Conservation (phyloP, 305 asterid species). For the Fraxinus ornus region DNA sequence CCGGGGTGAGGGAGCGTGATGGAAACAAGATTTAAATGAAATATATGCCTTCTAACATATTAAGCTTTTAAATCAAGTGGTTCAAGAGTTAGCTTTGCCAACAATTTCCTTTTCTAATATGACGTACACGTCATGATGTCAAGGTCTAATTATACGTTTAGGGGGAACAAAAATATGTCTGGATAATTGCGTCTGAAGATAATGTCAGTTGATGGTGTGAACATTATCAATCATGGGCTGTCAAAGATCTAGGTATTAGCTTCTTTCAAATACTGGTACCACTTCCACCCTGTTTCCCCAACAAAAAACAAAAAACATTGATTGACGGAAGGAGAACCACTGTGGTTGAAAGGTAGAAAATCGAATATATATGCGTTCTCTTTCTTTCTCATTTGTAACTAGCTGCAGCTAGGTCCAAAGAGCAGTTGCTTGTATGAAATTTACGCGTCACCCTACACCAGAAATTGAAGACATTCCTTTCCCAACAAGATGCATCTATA, state of each 20-base stretch:
- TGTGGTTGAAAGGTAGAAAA: background rate
- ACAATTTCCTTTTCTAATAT: background rate
- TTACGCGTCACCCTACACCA: background rate
- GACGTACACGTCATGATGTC: background rate
- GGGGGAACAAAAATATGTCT: background rate
- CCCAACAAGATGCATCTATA: background rate
- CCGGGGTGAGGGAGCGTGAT: background rate
- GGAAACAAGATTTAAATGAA: background rate
- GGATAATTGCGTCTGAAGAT: background rate
- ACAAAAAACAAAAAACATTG: background rate
- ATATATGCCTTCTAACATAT: background rate
- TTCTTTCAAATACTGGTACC: background rate
- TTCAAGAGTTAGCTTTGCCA: background rate
- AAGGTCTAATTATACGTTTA: background rate
- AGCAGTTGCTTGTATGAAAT: background rate
- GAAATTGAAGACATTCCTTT: background rate
- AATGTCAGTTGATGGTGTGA: background rate
- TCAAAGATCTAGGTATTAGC: background rate
- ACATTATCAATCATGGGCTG: background rate
- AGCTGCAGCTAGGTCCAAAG: background rate
- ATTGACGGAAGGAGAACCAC: background rate
- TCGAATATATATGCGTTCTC: background rate
- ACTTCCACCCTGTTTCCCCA: background rate
- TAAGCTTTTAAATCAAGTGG: background rate
- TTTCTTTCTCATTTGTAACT: background rate